Evolutionary conservation across 257 asterid species (phyloP), one percentile per base, ranked within the genome.

Genomic region (Nicotiana tabacum): DNA sequence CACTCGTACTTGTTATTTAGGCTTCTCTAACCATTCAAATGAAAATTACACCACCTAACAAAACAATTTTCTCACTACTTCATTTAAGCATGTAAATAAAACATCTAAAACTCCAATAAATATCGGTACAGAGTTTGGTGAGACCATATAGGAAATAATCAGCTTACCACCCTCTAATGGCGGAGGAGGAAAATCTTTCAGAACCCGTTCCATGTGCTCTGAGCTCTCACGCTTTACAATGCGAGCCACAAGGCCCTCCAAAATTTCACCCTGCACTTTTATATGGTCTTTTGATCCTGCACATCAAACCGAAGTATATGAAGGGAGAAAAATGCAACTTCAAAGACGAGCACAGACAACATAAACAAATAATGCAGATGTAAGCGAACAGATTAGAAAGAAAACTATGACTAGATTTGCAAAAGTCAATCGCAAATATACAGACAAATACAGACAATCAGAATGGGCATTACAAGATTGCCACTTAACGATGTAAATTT

Each of bases 211-310:
- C 94, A 96, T 85, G 74, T 93, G 97, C 83, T 89, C 89, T 83
- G 90, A 89, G 88, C 99, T 96, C 82, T 89, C 92, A 68, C 83
- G 93, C 89, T 92, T 93, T 81, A 96, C 98, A 17, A 94, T 85
- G 56, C 98, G 97, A 86, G 98, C 98, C 81, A 96, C 99, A 72
- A 96, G 95, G 78, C 99, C 99, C 89, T 96, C 99, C 91, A 96
- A 90, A 85, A 96, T 94, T 89, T 96, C 99, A 58, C 99, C 99
- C 89, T 96, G 99, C 87, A 86, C 97, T 89, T 88, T 87, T 82
- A 88, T 82, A 86, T 96, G 99, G 83, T 96, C 99, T 87, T 89
- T 93, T 51, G 98, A 93, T 85, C 94, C 99, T 96, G 93, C 86
- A 81, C 72, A 76, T 27, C 84, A 66, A 85, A 29, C 24, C 60